Conservation (phyloP, 352 stramenopile genomes). For the Pythium monospermum region DNA sequence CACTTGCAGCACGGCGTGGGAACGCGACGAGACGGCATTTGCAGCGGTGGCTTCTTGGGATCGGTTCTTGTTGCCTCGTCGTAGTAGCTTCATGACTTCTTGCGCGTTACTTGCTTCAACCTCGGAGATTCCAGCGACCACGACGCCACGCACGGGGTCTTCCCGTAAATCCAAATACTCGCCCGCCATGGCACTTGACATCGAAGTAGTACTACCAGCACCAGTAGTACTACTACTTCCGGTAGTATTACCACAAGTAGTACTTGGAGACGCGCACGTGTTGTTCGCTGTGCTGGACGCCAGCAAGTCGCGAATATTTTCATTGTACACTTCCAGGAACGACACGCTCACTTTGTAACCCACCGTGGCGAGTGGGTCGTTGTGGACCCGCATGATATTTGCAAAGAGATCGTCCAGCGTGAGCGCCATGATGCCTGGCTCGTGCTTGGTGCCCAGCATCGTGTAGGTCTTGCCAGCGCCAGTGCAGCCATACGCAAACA, state of each 20-base stretch:
- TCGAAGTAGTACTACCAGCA: too few species aligned
- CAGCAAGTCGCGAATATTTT: constrained; percentile 91
- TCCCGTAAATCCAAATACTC: constrained; percentile 79
- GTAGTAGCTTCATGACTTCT: constrained; percentile 86
- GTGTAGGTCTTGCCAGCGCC: constrained; percentile 90
- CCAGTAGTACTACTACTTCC: neutral
- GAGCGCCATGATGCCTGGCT: constrained; percentile 86
- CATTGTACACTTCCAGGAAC: constrained; percentile 92
- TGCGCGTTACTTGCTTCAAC: constrained; percentile 68
- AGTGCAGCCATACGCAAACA: constrained; percentile 90
- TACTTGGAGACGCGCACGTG: constrained; percentile 2
- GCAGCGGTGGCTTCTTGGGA: constrained; percentile 86
- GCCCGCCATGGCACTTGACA: neutral
- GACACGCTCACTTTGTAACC: constrained; percentile 76
- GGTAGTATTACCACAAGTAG: neutral
- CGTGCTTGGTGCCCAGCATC: constrained; percentile 80
- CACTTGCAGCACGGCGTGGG: constrained; percentile 86
- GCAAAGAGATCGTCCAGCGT: constrained; percentile 85
- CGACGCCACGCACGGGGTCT: constrained; percentile 79
- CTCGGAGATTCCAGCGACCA: constrained; percentile 84
- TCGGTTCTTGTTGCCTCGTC: constrained; percentile 80
- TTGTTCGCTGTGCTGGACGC: neutral
- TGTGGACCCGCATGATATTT: constrained; percentile 45
- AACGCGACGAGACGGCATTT: constrained; percentile 86
- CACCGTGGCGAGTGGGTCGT: constrained; percentile 24